Evolutionary conservation across 352 stramenopile genomes (phyloP), one percentile per base, ranked within the genome.

Genomic region (Phytophthora pistaciae): DNA sequence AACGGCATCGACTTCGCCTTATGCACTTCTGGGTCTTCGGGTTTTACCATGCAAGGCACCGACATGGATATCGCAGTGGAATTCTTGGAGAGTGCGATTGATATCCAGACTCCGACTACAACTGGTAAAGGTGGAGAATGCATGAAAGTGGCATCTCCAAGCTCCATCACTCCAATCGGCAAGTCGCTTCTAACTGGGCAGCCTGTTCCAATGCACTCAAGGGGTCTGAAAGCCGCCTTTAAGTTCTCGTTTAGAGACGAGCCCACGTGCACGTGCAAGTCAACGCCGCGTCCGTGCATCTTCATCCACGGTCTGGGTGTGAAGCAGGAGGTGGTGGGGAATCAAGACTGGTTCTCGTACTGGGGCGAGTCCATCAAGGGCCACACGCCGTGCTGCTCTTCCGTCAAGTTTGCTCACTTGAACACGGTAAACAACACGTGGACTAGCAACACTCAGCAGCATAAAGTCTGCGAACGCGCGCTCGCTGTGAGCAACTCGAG

Each of bases 271-370:
- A 38, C 53, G 4, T 58, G 53, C 18, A 58, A 27, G 53, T 58
- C 53, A 9, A 58, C 14, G 27, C 53, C 25, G 8, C 53, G 53
- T 18, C 53, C 53, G 7, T 58, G 53, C 18, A 58, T 58, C 18
- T 84, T 86, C 59, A 71, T 84, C 55, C 79, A 86, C 33, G 79
- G 75, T 8, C 52, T 84, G n/a, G 79, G 70, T 16, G 55, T 75
- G 29, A 63, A 56, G 5, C 53, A 64, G 11, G 64, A 81, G 18
- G 29, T 46, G 18, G n/a, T 40, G 11, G 64, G 59, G 2, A 49
- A 82, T 3, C 16, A 68, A 3, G 67, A 77, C 40, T 56, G 60
- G 21, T 74, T 60, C 36, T 27, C 58, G 25, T 82, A 73, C 59
- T 83, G 76, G 54, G 74, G 77, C 0, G 70, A 78, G 56, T 58